Percentiles rank a stretch among this genome's conserved stretches.
These are phyloP conservation scores for Neurospora intermedia DNA, from an alignment of 495 filamentous ascomycete genomes.

Conservation along the genomic window DNA sequence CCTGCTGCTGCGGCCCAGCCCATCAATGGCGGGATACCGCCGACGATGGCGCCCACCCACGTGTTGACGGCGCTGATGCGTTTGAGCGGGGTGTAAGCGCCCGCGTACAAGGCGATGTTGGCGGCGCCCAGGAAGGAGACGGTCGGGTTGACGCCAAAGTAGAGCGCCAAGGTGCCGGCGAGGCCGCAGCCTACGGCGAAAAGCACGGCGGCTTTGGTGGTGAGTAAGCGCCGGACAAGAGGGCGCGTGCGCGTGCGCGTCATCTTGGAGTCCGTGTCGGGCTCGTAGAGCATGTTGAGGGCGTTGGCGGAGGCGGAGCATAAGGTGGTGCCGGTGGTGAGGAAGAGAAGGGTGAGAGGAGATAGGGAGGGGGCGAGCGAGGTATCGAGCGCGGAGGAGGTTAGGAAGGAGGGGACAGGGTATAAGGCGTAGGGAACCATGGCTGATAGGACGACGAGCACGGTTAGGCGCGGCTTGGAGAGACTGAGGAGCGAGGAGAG, in stretches of 20 bases:
- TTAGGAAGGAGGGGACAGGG: slow-evolving; percentile 68
- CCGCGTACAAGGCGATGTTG: slow-evolving; percentile 85
- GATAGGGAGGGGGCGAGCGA: slow-evolving; percentile 66
- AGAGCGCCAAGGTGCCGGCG: slow-evolving; percentile 57
- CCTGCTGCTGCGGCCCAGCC: slow-evolving; percentile 93
- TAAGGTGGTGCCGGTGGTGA: slow-evolving; percentile 81
- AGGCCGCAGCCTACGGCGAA: slow-evolving; percentile 67
- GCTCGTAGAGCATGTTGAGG: slow-evolving; percentile 95
- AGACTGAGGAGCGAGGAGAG: slow-evolving; percentile 79
- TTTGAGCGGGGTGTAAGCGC: slow-evolving; percentile 87
- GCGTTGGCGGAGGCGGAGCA: slow-evolving; percentile 82
- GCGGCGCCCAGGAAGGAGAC: slow-evolving; percentile 71
- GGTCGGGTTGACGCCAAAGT: slow-evolving; percentile 88
- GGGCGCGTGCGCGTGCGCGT: slow-evolving; percentile 80
- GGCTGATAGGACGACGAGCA: slow-evolving; percentile 83
- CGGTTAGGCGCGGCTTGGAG: slow-evolving; percentile 86
- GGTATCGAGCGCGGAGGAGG: slow-evolving; percentile 48
- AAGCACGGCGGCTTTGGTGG: slow-evolving; percentile 57
- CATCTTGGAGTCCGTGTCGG: slow-evolving; percentile 84
- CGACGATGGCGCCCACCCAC: slow-evolving; percentile 88
- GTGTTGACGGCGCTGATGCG: slow-evolving; percentile 81
- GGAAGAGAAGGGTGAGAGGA: slow-evolving; percentile 81
- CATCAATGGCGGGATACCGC: slow-evolving; percentile 92
- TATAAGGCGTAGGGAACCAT: slow-evolving; percentile 89
- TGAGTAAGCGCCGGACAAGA: slow-evolving; percentile 73